A percentile compares a stretch with the other conserved stretches of the same genome.
Conservation (phyloP, 768 basidiomycete species). For the Ramaria rubella region DNA sequence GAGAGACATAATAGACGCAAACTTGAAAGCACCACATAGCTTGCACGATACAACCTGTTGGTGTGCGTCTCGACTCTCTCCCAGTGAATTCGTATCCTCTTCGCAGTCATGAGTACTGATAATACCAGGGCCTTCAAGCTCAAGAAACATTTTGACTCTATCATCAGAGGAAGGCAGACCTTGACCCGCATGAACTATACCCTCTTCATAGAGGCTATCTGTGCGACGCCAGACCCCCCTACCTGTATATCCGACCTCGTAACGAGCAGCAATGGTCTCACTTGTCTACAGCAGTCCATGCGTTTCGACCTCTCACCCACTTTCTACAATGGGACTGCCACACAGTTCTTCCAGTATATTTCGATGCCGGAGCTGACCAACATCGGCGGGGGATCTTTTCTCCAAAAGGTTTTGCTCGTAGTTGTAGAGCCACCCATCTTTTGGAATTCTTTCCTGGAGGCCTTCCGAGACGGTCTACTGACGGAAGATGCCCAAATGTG, state of each 20-base stretch:
- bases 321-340: conserved; percentile 40
- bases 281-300: conserved; percentile 36
- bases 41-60: too few relatives aligned
- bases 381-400: conserved; percentile 36
- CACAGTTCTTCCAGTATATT: conserved; percentile 33
- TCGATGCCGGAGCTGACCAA: conserved; percentile 30
- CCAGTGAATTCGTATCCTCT: neutral
- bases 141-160: conserved; percentile 28
- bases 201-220: conserved; percentile 44
- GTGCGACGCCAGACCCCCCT: conserved; percentile 31
- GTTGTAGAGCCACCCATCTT: conserved; percentile 49
- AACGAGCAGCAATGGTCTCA: conserved; percentile 30
- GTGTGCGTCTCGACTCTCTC: too few relatives aligned
- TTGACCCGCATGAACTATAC: conserved; percentile 23
- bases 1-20: too few relatives aligned
- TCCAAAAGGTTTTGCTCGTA: conserved; percentile 32
- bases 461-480: conserved; percentile 16
- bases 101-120: too few relatives aligned
- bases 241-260: conserved; percentile 34
- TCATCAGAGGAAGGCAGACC: conserved; percentile 25
- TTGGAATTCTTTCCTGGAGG: conserved; percentile 29
- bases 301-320: conserved; percentile 29
- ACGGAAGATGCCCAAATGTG: conserved; percentile 27
- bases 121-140: conserved; percentile 21
- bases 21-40: too few relatives aligned